Percentiles rank a stretch among this genome's conserved stretches.
phyloP scores from a whole-genome alignment of 1,139 yeast genomes.

The Komagataea norvegica region DNA sequence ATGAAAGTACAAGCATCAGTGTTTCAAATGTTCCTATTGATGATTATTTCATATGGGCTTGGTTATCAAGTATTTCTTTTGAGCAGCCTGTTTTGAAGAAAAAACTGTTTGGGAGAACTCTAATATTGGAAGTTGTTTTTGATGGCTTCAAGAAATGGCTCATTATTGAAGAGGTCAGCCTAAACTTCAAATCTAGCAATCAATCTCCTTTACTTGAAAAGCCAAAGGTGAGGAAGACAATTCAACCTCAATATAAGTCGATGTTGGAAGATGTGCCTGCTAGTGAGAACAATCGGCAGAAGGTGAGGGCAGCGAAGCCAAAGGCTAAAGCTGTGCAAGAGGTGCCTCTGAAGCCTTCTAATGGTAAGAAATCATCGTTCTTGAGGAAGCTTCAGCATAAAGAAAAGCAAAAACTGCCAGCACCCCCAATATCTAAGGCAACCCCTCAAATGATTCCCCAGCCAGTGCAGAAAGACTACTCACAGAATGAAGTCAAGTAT shows the following conservation, averaged over 20 bases:
- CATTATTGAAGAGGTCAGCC: constrained; percentile 64
- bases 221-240: constrained; percentile 15
- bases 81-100: constrained; percentile 68
- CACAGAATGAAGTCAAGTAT: constrained; percentile 1
- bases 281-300: background rate
- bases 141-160: constrained; percentile 84
- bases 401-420: background rate
- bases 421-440: background rate
- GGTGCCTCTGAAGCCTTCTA: constrained; percentile 3
- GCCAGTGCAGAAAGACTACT: constrained; percentile 3
- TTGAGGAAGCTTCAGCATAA: constrained; percentile 3
- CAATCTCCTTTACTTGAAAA: constrained; percentile 20
- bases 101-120: constrained; percentile 70
- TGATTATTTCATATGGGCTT: constrained; percentile 88
- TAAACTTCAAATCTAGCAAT: constrained; percentile 33
- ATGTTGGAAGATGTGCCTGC: constrained; percentile 21
- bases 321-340: constrained; percentile 10
- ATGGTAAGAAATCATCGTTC: background rate
- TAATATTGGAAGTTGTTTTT: constrained; percentile 64
- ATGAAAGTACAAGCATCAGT: constrained; percentile 50
- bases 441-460: constrained; percentile 1
- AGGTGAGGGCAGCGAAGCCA: constrained; percentile 6
- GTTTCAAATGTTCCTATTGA: constrained; percentile 67
- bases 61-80: constrained; percentile 74
- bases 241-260: constrained; percentile 24